Conservation (phyloP, 2,329 filamentous ascomycete genomes). For the Ophidiomyces ophidiicola region DNA sequence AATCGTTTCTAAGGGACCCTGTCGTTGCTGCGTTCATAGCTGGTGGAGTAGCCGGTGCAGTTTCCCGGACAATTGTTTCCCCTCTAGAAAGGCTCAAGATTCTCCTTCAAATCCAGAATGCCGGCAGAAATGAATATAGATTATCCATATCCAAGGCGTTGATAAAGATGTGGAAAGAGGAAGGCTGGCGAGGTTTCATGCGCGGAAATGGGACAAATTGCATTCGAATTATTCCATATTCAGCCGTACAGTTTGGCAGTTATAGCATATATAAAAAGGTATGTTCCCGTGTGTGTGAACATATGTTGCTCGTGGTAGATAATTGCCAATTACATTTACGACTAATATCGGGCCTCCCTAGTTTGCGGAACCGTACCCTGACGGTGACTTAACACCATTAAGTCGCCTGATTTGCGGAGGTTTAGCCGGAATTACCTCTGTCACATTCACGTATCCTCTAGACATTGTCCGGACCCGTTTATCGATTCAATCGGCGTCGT, state of each 20-base stretch:
- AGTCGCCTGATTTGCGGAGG: conserved; percentile 80
- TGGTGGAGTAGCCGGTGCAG: conserved; percentile 84
- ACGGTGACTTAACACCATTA: conserved; percentile 59
- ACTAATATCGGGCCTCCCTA: conserved; percentile 12
- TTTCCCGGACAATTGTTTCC: conserved; percentile 95
- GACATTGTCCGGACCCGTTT: conserved; percentile 93
- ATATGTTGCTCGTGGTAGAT: no score
- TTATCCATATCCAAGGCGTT: conserved; percentile 80
- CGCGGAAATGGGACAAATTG: conserved; percentile 96
- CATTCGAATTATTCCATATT: conserved; percentile 95
- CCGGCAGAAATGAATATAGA: conserved; percentile 82
- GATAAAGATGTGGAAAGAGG: conserved; percentile 90
- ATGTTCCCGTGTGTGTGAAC: no score
- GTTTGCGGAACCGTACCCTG: conserved; percentile 51
- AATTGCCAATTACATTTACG: background rate
- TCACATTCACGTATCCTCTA: conserved; percentile 87
- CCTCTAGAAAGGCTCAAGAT: conserved; percentile 95
- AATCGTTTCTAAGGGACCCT: conserved; percentile 54
- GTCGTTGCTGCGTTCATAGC: conserved; percentile 86
- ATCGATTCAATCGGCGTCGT: conserved; percentile 95
- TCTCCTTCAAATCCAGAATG: conserved; percentile 90
- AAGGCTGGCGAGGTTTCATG: conserved; percentile 96
- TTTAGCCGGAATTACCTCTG: conserved; percentile 85
- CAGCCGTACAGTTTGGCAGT: conserved; percentile 92
- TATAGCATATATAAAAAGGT: conserved; percentile 96